Conservation (phyloP, 257 asterid species). For the Forsythia viridissima region DNA sequence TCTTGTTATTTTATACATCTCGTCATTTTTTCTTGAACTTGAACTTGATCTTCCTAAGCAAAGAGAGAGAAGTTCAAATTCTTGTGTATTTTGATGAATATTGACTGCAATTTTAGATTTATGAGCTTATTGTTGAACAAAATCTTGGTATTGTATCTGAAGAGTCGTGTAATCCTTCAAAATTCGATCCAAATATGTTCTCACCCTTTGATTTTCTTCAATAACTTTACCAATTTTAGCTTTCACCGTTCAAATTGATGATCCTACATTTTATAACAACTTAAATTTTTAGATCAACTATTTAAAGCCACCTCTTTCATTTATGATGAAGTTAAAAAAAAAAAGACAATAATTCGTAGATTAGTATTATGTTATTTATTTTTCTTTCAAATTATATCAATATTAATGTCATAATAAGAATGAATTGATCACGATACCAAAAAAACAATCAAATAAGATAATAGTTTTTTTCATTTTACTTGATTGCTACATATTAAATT, state of each 20-base stretch:
- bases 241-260: conserved; percentile 55
- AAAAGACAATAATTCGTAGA: too few species aligned
- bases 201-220: conserved; percentile 80
- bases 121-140: conserved; percentile 39
- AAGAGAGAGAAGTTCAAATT: conserved; percentile 52
- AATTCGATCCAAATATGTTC: conserved; percentile 51
- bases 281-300: too few species aligned
- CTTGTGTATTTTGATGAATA: conserved; percentile 14
- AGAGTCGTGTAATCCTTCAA: conserved; percentile 68
- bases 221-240: conserved; percentile 74
- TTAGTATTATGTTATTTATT: too few species aligned
- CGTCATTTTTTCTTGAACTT: conserved; percentile 38
- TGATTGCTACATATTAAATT: too few species aligned
- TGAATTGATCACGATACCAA: too few species aligned
- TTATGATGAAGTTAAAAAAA: too few species aligned
- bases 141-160: conserved; percentile 62
- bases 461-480: too few species aligned
- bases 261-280: conserved; percentile 11
- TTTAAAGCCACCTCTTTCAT: too few species aligned
- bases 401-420: too few species aligned
- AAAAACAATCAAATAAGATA: too few species aligned
- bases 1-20: conserved; percentile 12
- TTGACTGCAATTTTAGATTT: conserved; percentile 17
- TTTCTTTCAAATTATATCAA: too few species aligned
- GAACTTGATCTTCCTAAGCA: conserved; percentile 60